Evolutionary conservation across 805 yeast species (phyloP).

Genomic region (Torulaspora gathmanii): DNA sequence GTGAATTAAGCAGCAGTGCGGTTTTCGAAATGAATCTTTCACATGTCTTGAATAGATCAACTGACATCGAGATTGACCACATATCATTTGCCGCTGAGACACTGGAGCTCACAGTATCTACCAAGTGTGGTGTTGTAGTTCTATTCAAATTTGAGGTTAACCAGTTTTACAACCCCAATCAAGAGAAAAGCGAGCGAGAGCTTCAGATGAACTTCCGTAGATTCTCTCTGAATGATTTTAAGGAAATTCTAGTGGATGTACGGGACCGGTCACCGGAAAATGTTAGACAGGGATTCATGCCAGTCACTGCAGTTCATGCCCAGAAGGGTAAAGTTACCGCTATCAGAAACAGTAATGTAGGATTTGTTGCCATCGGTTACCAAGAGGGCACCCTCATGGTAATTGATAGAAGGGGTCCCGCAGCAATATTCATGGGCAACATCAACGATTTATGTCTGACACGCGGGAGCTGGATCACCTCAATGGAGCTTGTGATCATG

Average conservation of each 20-base stretch:
- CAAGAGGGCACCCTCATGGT: conserved; percentile 65
- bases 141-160: conserved; percentile 67
- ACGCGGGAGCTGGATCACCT: conserved; percentile 43
- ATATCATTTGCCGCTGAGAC: conserved; percentile 75
- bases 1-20: conserved; percentile 57
- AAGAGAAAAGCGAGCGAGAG: conserved; percentile 21
- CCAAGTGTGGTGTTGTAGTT: conserved; percentile 66
- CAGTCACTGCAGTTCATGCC: conserved; percentile 44
- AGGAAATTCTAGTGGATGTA: conserved; percentile 41
- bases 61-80: conserved; percentile 44
- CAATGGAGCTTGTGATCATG: conserved; percentile 67
- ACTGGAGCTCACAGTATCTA: conserved; percentile 68
- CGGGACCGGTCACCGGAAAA: conserved; percentile 46
- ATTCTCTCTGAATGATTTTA: conserved; percentile 29
- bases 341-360: conserved; percentile 62
- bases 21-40: conserved; percentile 58
- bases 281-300: conserved; percentile 55
- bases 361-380: conserved; percentile 77
- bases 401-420: conserved; percentile 75
- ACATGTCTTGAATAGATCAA: conserved; percentile 43
- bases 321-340: conserved; percentile 51
- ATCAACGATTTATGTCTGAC: conserved; percentile 22
- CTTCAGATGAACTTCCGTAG: conserved; percentile 32
- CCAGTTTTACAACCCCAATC: conserved; percentile 39
- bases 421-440: conserved; percentile 46